These are phyloP conservation scores for Pseudocercospora crystallina DNA, from an alignment of 2,329 filamentous ascomycete genomes.

Conservation along the genomic window DNA sequence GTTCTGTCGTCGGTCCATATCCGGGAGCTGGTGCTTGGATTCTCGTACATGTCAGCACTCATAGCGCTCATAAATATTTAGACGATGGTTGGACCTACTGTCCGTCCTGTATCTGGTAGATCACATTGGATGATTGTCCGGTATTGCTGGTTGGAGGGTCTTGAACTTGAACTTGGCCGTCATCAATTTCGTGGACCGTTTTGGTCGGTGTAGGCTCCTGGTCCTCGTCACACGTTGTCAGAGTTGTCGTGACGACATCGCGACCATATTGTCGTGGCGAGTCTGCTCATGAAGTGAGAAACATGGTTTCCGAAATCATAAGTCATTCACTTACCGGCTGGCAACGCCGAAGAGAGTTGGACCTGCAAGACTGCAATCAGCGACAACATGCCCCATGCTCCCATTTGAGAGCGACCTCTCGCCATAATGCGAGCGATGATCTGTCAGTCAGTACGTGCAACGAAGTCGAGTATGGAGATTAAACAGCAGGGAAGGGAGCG, in stretches of 20 bases:
- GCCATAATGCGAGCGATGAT: constrained; percentile 21
- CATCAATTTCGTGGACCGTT: constrained; percentile 15
- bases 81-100: constrained; percentile 8
- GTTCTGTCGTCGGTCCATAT: neutral
- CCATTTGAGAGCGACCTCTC: constrained; percentile 12
- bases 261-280: no score
- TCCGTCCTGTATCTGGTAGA: constrained; percentile 19
- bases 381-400: constrained; percentile 25
- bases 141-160: neutral
- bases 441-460: constrained; percentile 26
- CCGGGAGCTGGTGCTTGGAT: constrained; percentile 13
- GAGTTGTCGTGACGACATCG: neutral
- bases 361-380: constrained; percentile 31
- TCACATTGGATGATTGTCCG: neutral
- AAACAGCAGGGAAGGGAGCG: constrained; percentile 20
- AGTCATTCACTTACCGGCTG: no score
- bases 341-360: constrained; percentile 22
- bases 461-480: constrained; percentile 18
- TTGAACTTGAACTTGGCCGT: constrained; percentile 23
- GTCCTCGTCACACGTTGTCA: neutral
- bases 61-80: no score
- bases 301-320: no score
- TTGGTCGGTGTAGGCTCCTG: constrained; percentile 5
- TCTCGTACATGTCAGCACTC: neutral
- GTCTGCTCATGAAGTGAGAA: no score